Conservation (phyloP, 768 basidiomycete genomes). For the Pisolithus microcarpus region DNA sequence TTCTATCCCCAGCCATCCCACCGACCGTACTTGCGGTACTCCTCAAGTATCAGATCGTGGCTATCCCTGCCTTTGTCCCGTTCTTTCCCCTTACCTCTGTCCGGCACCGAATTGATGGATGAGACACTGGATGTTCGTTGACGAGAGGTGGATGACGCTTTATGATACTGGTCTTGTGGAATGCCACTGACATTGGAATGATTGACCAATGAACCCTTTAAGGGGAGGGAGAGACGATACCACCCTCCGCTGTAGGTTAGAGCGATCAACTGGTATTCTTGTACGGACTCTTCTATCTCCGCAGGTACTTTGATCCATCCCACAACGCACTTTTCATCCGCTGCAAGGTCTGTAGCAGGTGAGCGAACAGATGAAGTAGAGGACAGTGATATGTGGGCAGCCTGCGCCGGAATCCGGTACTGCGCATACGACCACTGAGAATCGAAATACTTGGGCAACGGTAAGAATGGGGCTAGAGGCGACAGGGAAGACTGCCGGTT, state of each 20-base stretch:
- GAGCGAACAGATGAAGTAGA: conserved; percentile 53
- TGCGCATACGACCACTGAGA: conserved; percentile 97
- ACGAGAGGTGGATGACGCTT: conserved; percentile 31
- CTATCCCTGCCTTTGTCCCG: conserved; percentile 54
- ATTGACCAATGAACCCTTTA: conserved; percentile 15
- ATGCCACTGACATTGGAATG: conserved; percentile 6
- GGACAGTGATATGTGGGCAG: conserved; percentile 73
- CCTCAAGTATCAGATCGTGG: conserved; percentile 61
- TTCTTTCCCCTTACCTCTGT: conserved; percentile 50
- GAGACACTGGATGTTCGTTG: conserved; percentile 51
- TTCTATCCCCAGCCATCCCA: conserved; percentile 82
- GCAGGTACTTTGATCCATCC: conserved; percentile 67
- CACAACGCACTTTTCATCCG: conserved; percentile 80
- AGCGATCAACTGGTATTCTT: conserved; percentile 73
- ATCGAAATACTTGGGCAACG: conserved; percentile 83
- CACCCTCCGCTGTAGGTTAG: conserved; percentile 88
- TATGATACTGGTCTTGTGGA: conserved; percentile 38
- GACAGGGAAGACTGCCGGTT: conserved; percentile 84
- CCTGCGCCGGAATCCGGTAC: conserved; percentile 81
- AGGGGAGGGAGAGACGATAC: conserved; percentile 73
- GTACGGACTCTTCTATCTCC: conserved; percentile 25
- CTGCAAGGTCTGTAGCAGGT: conserved; percentile 53
- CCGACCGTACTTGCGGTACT: conserved; percentile 75
- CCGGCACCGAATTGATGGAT: conserved; percentile 39
- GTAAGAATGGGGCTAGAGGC: conserved; percentile 70